A percentile compares a stretch with the other conserved stretches of the same genome.
phyloP scores from a whole-genome alignment of 768 basidiomycete species.

The Pleurotus platypus region DNA sequence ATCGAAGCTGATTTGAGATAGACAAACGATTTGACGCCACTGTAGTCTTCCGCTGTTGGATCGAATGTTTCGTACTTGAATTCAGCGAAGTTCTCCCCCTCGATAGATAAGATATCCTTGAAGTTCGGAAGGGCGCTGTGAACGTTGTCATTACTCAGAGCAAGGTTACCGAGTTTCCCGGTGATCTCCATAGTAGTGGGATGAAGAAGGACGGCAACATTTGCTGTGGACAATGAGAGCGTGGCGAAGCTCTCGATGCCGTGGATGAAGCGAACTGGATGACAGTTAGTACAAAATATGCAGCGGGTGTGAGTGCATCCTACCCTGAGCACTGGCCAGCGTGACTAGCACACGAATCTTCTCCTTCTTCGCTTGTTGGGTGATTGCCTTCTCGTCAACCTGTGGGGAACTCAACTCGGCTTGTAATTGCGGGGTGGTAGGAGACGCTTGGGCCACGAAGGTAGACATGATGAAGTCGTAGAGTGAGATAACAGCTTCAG shows the following conservation, averaged over 20 bases:
- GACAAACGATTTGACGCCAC: conserved; percentile 81
- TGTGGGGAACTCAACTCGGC: not conserved
- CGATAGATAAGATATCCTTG: conserved; percentile 86
- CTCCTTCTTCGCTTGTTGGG: conserved; percentile 20
- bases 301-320: conserved; percentile 9
- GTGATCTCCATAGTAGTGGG: conserved; percentile 72
- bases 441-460: conserved; percentile 60
- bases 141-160: conserved; percentile 71
- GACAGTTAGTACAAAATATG: too few species aligned
- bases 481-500: conserved; percentile 84
- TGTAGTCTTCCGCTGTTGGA: conserved; percentile 61
- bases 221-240: conserved; percentile 84
- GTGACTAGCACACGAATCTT: conserved; percentile 83
- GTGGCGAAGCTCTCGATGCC: conserved; percentile 73
- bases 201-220: conserved; percentile 73
- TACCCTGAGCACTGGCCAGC: conserved; percentile 81
- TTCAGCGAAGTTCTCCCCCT: conserved; percentile 91
- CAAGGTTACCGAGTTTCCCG: conserved; percentile 80
- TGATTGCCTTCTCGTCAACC: conserved; percentile 7
- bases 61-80: conserved; percentile 93
- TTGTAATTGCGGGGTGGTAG: not conserved
- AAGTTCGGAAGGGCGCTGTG: conserved; percentile 56
- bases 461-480: conserved; percentile 99
- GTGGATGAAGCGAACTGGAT: conserved; percentile 73
- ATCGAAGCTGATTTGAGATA: conserved; percentile 85